Evolutionary conservation across 2,329 filamentous ascomycete species (phyloP).

Genomic region (Colletotrichum phormii): DNA sequence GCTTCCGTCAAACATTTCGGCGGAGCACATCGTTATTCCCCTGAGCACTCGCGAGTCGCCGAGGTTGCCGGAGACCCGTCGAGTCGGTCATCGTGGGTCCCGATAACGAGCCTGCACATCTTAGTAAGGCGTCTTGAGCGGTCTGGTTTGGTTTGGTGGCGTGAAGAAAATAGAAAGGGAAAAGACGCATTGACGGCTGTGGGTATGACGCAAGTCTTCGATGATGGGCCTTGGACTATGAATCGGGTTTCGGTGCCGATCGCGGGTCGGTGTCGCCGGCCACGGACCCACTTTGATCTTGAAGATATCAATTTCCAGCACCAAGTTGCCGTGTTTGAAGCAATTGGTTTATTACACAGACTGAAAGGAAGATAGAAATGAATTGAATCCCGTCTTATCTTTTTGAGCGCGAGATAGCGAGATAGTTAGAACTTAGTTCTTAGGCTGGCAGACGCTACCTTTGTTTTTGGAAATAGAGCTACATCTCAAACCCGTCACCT

Average conservation of each 20-base stretch:
- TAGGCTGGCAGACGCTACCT: background rate
- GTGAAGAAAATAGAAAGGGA: background rate
- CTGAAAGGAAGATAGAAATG: background rate
- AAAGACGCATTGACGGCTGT: background rate
- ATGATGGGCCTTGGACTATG: background rate
- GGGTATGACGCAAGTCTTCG: constrained; percentile 14
- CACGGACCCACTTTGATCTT: background rate
- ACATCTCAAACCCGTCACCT: background rate
- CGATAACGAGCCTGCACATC: background rate
- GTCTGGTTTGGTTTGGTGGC: constrained; percentile 21
- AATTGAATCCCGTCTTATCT: background rate
- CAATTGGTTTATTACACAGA: too few species aligned
- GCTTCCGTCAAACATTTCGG: constrained; percentile 6
- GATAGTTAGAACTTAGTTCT: background rate
- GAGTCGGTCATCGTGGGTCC: constrained; percentile 15
- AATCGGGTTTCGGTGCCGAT: constrained; percentile 25
- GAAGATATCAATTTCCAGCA: background rate
- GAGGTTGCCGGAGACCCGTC: constrained; percentile 6
- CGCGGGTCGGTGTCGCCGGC: constrained; percentile 20
- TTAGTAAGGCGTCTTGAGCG: background rate
- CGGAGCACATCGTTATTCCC: constrained; percentile 9
- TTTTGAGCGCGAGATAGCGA: background rate
- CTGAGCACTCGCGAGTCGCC: background rate
- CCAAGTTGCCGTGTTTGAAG: background rate
- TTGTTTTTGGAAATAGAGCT: background rate